Evolutionary conservation across 2,329 filamentous ascomycete species (phyloP), one percentile per base, ranked within the genome.

Genomic region (Ascochyta fabae): DNA sequence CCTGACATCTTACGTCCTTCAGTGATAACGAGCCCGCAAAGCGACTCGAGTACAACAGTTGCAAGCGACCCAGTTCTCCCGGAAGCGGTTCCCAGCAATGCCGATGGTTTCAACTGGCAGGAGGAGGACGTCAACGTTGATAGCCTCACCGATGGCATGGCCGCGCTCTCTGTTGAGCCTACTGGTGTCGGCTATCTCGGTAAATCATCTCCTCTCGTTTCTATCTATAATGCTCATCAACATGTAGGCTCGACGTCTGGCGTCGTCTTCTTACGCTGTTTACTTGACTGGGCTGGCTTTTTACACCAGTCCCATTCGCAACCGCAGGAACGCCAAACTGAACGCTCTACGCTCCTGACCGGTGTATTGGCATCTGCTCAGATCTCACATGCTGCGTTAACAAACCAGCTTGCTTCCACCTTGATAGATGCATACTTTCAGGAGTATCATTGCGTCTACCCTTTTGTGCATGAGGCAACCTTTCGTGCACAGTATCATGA

Each of bases 401-500:
- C 59, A 4, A 66, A 45, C 10, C 66, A 68, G 22, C 43, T 68
- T 12, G 59, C 66, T 16, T 53, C 62, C 3, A 66, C 58, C 9
- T 45, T 68, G 13, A 60, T 68, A 6, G 64, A 68, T 36, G 62
- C 66, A 4, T 68, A 66, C 26, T 68, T 68, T 23, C 54, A 62
- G 34, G 65, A 67, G 29, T 68, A 65, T 16, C 66, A 68, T 46
- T 53, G 65, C 3, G 59, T 60, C 34, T 68, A 67, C 15, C 66
- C 66, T 0, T 68, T 68, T n/a, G 61, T 68, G 2, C 66, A 68
- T 24, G 66, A 68, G 43, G 62, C 62, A 15, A 67, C 62, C 5
- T 68, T 68, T 29, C 66, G 66, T n/a, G 64, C 66, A 12, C 66
- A 68, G 36, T 66, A 61, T 33, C 63, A 68, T 29, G 64, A 68